A percentile compares a stretch with the other conserved stretches of the same genome.
These are phyloP conservation scores for Dipsacomyces acuminosporus DNA, from an alignment of 371 early-diverging fungal species.

Conservation along the genomic window DNA sequence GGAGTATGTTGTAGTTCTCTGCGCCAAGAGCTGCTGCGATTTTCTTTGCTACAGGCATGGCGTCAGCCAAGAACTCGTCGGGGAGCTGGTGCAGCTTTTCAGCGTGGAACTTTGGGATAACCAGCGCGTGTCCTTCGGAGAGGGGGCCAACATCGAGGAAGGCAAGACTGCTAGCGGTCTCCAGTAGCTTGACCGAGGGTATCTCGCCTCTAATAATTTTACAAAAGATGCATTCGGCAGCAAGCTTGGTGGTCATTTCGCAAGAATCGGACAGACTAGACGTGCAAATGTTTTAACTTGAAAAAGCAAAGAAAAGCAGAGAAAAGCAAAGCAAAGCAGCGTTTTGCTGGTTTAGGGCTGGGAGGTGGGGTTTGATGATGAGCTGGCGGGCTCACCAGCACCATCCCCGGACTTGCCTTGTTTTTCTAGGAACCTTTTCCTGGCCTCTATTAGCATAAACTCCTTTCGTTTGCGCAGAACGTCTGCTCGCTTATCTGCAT, in stretches of 20 bases:
- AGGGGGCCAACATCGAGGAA: slow-evolving; percentile 78
- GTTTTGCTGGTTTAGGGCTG: too few relatives aligned
- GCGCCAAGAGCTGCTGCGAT: slow-evolving; percentile 66
- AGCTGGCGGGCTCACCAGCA: background rate
- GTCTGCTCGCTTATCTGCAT: slow-evolving; percentile 68
- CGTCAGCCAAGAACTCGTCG: slow-evolving; percentile 75
- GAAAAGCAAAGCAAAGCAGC: too few relatives aligned
- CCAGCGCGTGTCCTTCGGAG: slow-evolving; percentile 73
- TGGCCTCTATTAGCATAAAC: slow-evolving; percentile 81
- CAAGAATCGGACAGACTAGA: too few relatives aligned
- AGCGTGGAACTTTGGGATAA: slow-evolving; percentile 72
- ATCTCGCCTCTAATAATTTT: slow-evolving; percentile 82
- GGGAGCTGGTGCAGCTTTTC: slow-evolving; percentile 84
- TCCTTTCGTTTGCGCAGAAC: slow-evolving; percentile 76
- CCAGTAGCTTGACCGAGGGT: slow-evolving; percentile 74
- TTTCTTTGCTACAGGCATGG: slow-evolving; percentile 83
- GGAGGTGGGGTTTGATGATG: too few relatives aligned
- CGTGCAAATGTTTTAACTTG: too few relatives aligned
- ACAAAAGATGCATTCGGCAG: slow-evolving; percentile 78
- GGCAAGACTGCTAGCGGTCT: slow-evolving; percentile 64
- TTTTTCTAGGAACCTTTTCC: slow-evolving; percentile 55
- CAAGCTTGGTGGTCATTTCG: slow-evolving; percentile 34
- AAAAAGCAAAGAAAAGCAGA: too few relatives aligned
- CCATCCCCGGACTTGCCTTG: background rate
- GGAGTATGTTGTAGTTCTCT: slow-evolving; percentile 85